Evolutionary conservation across 2,329 filamentous ascomycete species (phyloP).

Genomic region (Parascedosporium putredinis): DNA sequence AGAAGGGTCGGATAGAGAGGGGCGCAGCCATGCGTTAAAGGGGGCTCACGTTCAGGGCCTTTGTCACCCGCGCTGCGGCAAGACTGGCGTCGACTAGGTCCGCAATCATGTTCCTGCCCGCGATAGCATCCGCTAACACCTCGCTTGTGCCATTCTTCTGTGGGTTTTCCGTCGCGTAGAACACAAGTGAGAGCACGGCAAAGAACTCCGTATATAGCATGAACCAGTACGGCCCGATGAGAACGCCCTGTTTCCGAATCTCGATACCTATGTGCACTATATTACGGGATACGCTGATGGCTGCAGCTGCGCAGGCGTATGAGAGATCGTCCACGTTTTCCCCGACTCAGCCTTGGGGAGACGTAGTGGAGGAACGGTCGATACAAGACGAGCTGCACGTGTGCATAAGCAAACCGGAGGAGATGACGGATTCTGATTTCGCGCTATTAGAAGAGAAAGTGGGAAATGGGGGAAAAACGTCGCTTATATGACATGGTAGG

Average conservation of each 20-base stretch:
- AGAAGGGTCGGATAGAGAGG: not conserved
- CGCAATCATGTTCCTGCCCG: slow-evolving; percentile 73
- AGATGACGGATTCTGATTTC: slow-evolving; percentile 54
- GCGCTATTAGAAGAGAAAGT: slow-evolving; percentile 1
- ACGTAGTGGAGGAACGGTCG: slow-evolving; percentile 77
- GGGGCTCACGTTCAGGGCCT: slow-evolving; percentile 58
- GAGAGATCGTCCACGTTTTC: slow-evolving; percentile 61
- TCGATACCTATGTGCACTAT: slow-evolving; percentile 72
- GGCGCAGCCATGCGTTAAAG: not conserved
- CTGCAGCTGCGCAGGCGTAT: slow-evolving; percentile 60
- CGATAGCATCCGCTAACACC: slow-evolving; percentile 73
- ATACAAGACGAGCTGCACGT: slow-evolving; percentile 75
- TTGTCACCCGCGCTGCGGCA: slow-evolving; percentile 78
- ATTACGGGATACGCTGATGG: slow-evolving; percentile 54
- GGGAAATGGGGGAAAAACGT: too few relatives aligned
- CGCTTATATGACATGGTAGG: too few relatives aligned
- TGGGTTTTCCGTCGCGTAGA: slow-evolving; percentile 71
- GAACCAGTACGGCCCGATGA: slow-evolving; percentile 83
- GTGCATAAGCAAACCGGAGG: slow-evolving; percentile 68
- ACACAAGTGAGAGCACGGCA: slow-evolving; percentile 67
- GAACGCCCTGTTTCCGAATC: slow-evolving; percentile 61
- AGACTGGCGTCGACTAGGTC: slow-evolving; percentile 73
- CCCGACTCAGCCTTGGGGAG: slow-evolving; percentile 49
- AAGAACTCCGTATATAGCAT: slow-evolving; percentile 79
- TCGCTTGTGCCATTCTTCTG: slow-evolving; percentile 65